These are phyloP conservation scores for Cordyceps pruinosa DNA, from an alignment of 2,329 filamentous ascomycete species.

Conservation along the genomic window DNA sequence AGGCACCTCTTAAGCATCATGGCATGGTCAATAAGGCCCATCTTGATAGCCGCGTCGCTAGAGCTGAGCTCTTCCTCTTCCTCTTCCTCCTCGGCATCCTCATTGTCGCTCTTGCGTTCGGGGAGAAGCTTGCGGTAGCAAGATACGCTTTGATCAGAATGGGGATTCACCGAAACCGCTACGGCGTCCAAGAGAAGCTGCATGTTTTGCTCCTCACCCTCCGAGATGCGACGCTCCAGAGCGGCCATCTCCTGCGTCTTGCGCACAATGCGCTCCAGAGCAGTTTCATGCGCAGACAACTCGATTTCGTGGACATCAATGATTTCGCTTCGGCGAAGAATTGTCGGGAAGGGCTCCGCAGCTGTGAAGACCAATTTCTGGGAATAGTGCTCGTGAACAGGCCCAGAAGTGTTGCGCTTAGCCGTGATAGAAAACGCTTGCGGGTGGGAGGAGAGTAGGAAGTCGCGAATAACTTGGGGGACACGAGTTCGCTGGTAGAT, in stretches of 20 bases:
- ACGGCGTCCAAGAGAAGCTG: conserved; percentile 68
- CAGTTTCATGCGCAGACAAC: conserved; percentile 75
- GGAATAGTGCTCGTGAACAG: conserved; percentile 65
- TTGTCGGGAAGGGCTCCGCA: conserved; percentile 82
- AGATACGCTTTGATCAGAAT: conserved; percentile 69
- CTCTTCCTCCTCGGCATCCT: conserved; percentile 34
- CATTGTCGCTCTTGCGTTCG: conserved; percentile 32
- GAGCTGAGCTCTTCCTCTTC: conserved; percentile 44
- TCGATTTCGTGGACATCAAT: conserved; percentile 58
- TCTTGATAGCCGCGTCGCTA: conserved; percentile 72
- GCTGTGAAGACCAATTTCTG: conserved; percentile 83
- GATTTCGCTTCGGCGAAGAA: conserved; percentile 81
- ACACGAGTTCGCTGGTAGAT: conserved; percentile 87
- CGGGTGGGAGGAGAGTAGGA: conserved; percentile 72
- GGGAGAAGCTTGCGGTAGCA: conserved; percentile 71
- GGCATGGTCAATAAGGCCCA: conserved; percentile 83
- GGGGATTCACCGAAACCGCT: conserved; percentile 66
- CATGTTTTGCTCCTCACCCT: conserved; percentile 65
- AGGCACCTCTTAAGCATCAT: conserved; percentile 81
- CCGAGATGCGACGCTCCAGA: conserved; percentile 66
- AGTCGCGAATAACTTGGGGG: conserved; percentile 76
- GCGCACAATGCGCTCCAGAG: conserved; percentile 78
- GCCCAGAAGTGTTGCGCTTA: conserved; percentile 60
- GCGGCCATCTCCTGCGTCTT: conserved; percentile 80
- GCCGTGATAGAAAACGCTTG: conserved; percentile 70